Base-by-base conservation (phyloP, 345 rosid species). In the Gossypium anomalum region DNA sequence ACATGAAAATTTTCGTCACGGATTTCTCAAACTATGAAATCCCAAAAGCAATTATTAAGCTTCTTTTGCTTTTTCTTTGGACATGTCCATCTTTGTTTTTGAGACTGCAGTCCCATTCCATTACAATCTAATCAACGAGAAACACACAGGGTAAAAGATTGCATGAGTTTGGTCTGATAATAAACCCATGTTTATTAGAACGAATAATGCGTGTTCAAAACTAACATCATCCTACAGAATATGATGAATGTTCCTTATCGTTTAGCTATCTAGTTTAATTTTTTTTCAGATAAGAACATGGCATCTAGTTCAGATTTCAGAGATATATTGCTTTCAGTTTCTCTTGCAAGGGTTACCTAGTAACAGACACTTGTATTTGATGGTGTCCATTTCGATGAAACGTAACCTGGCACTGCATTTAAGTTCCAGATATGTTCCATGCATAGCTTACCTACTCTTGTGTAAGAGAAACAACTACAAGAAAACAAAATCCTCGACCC, bases 341-440 rank as follows among this genome's bases (percentile, higher is more conserved):
- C 49, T 67, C 74, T 76, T 22, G 23, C 20, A 71, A 58, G 77
- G 75, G 67, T 70, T 13, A 47, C 65, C 64, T 68, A 20, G 78
- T 62, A 71, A 68, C 83, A 79, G 80, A 62, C 60, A 81, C 71
- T 81, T 67, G 63, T 70, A 70, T 4, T 78, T 79, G 79, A 79
- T 83, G 82, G 77, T 72, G 80, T 75, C 87, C 75, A 69, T 73
- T 77, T 76, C 52, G 80, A 73, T 55, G 79, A 75, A 25, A 70
- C 4, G 25, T 25, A 81, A 76, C 75, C 75, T 80, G 81, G 83
- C 78, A 78, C 70, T 76, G 80, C 80, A 78, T 80, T 84, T 69
- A 82, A 75, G 76, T 68, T 82, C 43, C 75, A 74, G 78, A 82
- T 72, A 77, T 79, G 83, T 86, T 79, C 86, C 73, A 80, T 80